These are phyloP conservation scores for Corynascus novoguineensis DNA, from an alignment of 495 filamentous ascomycete species.

Conservation along the genomic window DNA sequence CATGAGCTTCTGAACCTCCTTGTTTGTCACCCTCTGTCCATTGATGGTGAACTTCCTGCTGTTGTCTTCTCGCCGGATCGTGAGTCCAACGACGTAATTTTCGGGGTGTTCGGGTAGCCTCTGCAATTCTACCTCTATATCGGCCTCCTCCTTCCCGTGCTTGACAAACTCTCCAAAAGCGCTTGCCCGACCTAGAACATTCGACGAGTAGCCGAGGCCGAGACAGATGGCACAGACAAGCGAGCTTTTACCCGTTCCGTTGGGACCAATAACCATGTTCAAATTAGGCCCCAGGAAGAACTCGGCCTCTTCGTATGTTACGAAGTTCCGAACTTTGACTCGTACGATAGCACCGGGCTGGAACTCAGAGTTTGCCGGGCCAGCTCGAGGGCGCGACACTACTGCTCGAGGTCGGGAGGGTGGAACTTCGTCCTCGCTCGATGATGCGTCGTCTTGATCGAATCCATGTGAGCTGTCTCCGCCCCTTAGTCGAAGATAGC, in stretches of 20 bases:
- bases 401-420: conserved; percentile 14
- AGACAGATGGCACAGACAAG: conserved; percentile 96
- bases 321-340: conserved; percentile 83
- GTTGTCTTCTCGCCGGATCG: conserved; percentile 77
- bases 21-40: conserved; percentile 49
- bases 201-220: conserved; percentile 77
- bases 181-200: conserved; percentile 82
- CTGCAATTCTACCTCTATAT: conserved; percentile 84
- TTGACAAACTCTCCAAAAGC: conserved; percentile 88
- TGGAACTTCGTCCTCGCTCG: conserved; percentile 6
- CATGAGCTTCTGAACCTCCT: conserved; percentile 58
- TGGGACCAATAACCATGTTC: conserved; percentile 98
- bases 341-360: conserved; percentile 87
- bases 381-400: conserved; percentile 8
- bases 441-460: neutral
- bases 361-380: conserved; percentile 28
- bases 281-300: conserved; percentile 86
- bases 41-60: conserved; percentile 68
- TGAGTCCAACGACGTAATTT: conserved; percentile 70
- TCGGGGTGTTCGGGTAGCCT: conserved; percentile 40
- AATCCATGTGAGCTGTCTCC: conserved; percentile 12
- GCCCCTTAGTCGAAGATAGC: conserved; percentile 12
- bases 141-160: conserved; percentile 70
- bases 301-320: conserved; percentile 87
- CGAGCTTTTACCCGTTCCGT: conserved; percentile 96